Conservation (phyloP, 116 monocot species). For the Posidonia oceanica region DNA sequence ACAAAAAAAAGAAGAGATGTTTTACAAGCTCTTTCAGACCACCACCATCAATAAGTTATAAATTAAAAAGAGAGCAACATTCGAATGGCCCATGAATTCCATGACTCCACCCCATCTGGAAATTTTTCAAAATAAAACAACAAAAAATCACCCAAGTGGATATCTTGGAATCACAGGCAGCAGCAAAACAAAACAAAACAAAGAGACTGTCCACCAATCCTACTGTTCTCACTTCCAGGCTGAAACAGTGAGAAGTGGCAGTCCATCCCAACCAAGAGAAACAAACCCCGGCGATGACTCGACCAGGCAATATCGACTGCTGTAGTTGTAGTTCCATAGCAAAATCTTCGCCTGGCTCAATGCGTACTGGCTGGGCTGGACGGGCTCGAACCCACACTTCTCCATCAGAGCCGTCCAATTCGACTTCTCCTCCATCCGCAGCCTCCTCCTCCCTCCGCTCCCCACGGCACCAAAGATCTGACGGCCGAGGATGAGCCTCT, state of each 20-base stretch:
- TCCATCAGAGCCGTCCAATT: slow-evolving; percentile 73
- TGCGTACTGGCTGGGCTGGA: slow-evolving; percentile 68
- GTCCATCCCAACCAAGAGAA: slow-evolving; percentile 65
- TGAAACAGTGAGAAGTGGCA: slow-evolving; percentile 71
- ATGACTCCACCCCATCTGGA: no score
- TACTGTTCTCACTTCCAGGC: slow-evolving; percentile 51
- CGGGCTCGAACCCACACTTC: slow-evolving; percentile 35
- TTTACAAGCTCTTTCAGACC: no score
- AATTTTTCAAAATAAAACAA: no score
- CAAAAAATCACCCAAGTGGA: no score
- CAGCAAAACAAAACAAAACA: no score
- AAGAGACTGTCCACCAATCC: no score
- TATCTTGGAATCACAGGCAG: no score
- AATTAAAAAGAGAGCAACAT: no score
- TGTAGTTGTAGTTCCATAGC: slow-evolving; percentile 91
- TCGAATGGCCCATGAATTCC: no score
- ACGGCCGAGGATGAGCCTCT: slow-evolving; percentile 51
- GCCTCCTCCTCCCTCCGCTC: slow-evolving; percentile 16
- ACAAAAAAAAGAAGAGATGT: no score
- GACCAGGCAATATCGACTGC: slow-evolving; percentile 53
- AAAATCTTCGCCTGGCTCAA: slow-evolving; percentile 83
- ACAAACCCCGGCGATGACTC: slow-evolving; percentile 57
- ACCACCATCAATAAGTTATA: no score
- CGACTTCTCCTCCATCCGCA: slow-evolving; percentile 53
- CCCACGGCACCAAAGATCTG: slow-evolving; percentile 42